Percentiles rank a stretch among this genome's conserved stretches.
These are phyloP conservation scores for Sphaerulina populicola DNA, from an alignment of 2,329 filamentous ascomycete genomes.

Conservation along the genomic window DNA sequence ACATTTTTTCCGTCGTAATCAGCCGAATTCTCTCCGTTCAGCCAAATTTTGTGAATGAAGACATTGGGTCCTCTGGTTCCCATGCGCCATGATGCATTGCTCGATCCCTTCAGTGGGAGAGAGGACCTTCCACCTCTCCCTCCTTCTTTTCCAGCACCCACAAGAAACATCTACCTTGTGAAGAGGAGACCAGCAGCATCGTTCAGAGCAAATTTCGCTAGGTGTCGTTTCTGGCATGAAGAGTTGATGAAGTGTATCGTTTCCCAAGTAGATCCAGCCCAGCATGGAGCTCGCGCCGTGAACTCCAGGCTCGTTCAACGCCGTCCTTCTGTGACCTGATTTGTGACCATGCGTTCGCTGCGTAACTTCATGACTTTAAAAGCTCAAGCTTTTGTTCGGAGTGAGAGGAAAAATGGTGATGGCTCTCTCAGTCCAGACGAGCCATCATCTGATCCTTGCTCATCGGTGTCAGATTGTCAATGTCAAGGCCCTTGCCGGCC, in stretches of 20 bases:
- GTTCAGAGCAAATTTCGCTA: constrained; percentile 9
- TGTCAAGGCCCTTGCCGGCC: constrained; percentile 68
- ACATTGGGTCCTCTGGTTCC: constrained; percentile 2
- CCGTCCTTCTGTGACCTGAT: constrained; percentile 20
- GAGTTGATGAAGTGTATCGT: constrained; percentile 9
- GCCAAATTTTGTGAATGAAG: neutral
- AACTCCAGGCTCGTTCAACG: constrained; percentile 27
- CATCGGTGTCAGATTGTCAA: constrained; percentile 87
- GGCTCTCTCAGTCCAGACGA: constrained; percentile 65
- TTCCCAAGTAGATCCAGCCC: constrained; percentile 14
- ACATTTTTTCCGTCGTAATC: neutral
- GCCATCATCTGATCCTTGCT: constrained; percentile 96
- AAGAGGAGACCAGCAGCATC: constrained; percentile 5
- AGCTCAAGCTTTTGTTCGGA: constrained; percentile 17
- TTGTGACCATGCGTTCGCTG: constrained; percentile 27
- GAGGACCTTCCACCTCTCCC: constrained; percentile 1
- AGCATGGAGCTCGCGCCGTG: constrained; percentile 15
- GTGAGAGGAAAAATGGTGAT: constrained; percentile 7
- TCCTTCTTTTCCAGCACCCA: constrained; percentile 9
- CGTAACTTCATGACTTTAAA: constrained; percentile 37
- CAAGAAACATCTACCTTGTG: constrained; percentile 18
- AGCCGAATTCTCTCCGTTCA: neutral
- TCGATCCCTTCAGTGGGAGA: neutral
- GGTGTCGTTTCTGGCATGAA: constrained; percentile 8
- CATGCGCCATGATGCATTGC: constrained; percentile 2